A percentile compares a stretch with the other conserved stretches of the same genome.
phyloP scores from a whole-genome alignment of 139 green algal genomes.

The Closterium sp. region DNA sequence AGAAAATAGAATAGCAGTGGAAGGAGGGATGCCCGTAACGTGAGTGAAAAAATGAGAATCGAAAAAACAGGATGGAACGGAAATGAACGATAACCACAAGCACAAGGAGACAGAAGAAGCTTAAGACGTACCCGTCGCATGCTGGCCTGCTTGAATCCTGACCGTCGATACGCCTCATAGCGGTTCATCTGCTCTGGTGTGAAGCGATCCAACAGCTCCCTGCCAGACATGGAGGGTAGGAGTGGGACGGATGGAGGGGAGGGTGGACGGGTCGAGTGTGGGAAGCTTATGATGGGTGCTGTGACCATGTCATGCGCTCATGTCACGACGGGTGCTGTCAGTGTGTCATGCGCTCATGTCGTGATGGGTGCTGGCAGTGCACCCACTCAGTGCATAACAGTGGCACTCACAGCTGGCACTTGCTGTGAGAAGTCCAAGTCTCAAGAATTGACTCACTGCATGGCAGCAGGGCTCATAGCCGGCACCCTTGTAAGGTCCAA shows the following conservation, averaged over 20 bases:
- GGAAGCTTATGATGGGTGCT: neutral
- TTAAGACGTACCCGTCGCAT: too few species aligned
- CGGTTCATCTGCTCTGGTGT: slow-evolving; percentile 55
- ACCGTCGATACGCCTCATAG: slow-evolving; percentile 49
- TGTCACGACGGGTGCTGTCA: too few species aligned
- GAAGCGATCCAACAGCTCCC: slow-evolving; percentile 46
- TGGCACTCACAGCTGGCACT: neutral
- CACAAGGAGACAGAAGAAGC: too few species aligned
- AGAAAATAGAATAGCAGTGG: too few species aligned
- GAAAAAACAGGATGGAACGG: neutral
- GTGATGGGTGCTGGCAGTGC: too few species aligned
- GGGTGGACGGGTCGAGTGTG: too few species aligned
- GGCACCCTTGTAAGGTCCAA: slow-evolving; percentile 1
- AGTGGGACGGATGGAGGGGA: neutral
- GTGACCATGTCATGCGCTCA: too few species aligned
- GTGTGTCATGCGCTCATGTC: too few species aligned
- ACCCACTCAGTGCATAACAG: neutral
- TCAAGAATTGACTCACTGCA: slow-evolving; percentile 17
- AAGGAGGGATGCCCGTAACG: too few species aligned
- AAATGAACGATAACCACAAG: too few species aligned
- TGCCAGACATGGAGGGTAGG: neutral
- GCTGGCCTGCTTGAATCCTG: slow-evolving; percentile 32
- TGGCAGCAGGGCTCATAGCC: neutral
- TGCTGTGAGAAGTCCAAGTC: neutral
- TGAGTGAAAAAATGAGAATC: too few species aligned